Conservation (phyloP, 768 basidiomycete genomes). For the Peribolospora baueri region DNA sequence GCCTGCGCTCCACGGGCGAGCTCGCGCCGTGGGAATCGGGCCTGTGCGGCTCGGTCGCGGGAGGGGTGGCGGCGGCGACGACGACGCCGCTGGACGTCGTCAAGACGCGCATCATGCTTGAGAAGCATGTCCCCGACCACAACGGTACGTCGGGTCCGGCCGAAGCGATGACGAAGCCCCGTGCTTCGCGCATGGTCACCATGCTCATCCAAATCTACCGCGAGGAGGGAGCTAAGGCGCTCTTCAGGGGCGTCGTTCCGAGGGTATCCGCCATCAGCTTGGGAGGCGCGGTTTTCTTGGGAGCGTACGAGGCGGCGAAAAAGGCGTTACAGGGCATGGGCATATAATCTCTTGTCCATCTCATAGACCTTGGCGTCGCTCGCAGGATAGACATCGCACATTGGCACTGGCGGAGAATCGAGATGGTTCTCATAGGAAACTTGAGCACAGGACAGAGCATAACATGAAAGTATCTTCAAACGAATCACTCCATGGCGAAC, state of each 20-base stretch:
- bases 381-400: too few relatives aligned
- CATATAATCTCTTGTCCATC: too few relatives aligned
- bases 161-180: not conserved
- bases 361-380: too few relatives aligned
- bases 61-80: constrained; percentile 62
- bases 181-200: constrained; percentile 6
- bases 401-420: too few relatives aligned
- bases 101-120: constrained; percentile 90
- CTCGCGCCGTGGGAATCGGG: constrained; percentile 32
- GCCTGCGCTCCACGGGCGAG: constrained; percentile 21
- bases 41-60: constrained; percentile 68
- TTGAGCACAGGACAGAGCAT: too few relatives aligned
- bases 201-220: constrained; percentile 43
- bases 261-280: constrained; percentile 89
- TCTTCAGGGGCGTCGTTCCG: constrained; percentile 71
- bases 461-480: too few relatives aligned
- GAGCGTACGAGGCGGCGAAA: constrained; percentile 66
- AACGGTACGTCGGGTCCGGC: not conserved
- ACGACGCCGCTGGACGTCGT: constrained; percentile 92
- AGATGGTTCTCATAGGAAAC: too few relatives aligned
- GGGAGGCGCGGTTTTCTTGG: constrained; percentile 88
- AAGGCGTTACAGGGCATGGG: too few relatives aligned
- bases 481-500: too few relatives aligned
- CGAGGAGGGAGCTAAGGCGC: constrained; percentile 42
- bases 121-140: not conserved